Conservation (phyloP, 1,139 yeast species). For the Hyphopichia fennica region DNA sequence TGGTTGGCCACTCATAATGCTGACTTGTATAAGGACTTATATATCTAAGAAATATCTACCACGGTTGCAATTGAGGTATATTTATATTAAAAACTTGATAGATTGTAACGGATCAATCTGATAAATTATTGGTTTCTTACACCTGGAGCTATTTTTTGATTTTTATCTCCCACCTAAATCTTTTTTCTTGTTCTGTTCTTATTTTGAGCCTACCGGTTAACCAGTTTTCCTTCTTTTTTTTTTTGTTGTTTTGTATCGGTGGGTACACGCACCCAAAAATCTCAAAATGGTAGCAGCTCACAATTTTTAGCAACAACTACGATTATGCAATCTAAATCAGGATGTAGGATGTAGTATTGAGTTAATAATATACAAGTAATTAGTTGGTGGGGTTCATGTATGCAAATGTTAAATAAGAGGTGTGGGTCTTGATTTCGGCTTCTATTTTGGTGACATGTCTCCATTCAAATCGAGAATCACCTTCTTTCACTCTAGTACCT, state of each 20-base stretch:
- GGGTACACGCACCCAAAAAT: too few species aligned
- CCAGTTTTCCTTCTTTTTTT: not conserved
- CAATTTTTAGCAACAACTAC: not conserved
- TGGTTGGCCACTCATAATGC: constrained; percentile 47
- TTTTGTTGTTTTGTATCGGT: not conserved
- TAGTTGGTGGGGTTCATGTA: constrained; percentile 27
- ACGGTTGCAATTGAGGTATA: too few species aligned
- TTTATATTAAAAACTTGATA: not conserved
- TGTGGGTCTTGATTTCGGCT: constrained; percentile 85
- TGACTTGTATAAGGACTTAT: too few species aligned
- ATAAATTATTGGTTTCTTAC: not conserved
- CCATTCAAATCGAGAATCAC: constrained; percentile 82
- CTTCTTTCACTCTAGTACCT: constrained; percentile 78
- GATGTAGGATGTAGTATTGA: too few species aligned
- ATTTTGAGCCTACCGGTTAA: not conserved
- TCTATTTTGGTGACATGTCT: constrained; percentile 78
- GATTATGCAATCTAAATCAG: not conserved
- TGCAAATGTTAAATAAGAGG: constrained; percentile 94
- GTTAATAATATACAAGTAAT: constrained; percentile 5
- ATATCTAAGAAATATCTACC: too few species aligned
- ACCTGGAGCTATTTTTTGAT: not conserved
- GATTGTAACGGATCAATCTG: not conserved
- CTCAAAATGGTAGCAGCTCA: too few species aligned
- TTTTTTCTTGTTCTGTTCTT: not conserved
- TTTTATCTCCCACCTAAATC: not conserved